Base-by-base conservation (phyloP, 768 basidiomycete genomes). In the Suillus subaureus region DNA sequence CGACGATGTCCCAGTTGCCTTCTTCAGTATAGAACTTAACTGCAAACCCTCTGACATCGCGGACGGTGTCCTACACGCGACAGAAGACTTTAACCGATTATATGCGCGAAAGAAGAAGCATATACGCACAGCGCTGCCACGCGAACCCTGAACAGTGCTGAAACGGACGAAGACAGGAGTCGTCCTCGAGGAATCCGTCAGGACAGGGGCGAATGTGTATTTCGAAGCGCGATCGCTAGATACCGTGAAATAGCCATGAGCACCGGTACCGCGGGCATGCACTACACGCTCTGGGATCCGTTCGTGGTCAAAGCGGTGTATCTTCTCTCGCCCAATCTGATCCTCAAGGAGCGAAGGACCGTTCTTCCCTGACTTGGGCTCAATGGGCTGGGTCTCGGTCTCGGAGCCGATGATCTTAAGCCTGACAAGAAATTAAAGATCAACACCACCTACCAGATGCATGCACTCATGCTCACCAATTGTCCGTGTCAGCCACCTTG, bases 21-120 rank as follows among this genome's bases (percentile, higher is more conserved):
- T 95, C 91, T 1, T 87, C 74, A 0, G 94, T 93, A 75, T 94
- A 95, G 70, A 95, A 87, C 71, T 94, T 89, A 61, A 84, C 79
- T 0, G 95, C 94, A 72, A 96, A 96, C 0, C 94, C 94, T 66
- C 94, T 86, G 28, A 94, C 92, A 71, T 96, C 94, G 47, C 93
- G 87, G 49, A 92, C 90, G 31, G 89, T 90, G 68, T 90, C 87
- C 84, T 89, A 61, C 28, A 64, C 57, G 49, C 16, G n/a, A 26
- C n/a, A 28, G 45, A 42, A 43, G 13, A 35, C 28, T 28, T 66
- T 21, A 70, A 16, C 12, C 8, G 28, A 40, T 61, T 31, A 61
- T 26, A 61, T 18, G 40, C 37, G 49, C 31, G n/a, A 56, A 37
- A 54, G 49, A 57, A 3, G 23, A 61, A 39, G 49, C 58, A 28